A percentile compares a stretch with the other conserved stretches of the same genome.
Evolutionary conservation across 176 grass and related monocot species (phyloP).

Genomic region (Raddia guianensis): DNA sequence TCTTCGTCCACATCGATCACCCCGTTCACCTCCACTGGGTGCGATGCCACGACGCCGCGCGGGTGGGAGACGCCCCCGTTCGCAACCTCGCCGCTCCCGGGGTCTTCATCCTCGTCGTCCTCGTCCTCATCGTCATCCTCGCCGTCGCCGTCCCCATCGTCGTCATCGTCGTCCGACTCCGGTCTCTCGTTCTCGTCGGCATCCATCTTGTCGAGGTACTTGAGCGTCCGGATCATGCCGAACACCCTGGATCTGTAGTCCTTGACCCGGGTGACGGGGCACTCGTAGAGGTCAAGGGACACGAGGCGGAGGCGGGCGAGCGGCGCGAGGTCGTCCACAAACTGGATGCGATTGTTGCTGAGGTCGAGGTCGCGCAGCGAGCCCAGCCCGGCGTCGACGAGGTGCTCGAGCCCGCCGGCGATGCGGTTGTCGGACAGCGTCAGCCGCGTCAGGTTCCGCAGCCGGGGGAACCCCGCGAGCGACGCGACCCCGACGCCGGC

Average conservation of each 20-base stretch:
- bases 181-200: conserved; percentile 96
- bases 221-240: conserved; percentile 80
- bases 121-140: conserved; percentile 74
- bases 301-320: conserved; percentile 75
- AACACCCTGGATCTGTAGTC: conserved; percentile 94
- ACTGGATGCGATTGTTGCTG: conserved; percentile 92
- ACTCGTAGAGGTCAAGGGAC: conserved; percentile 95
- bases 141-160: conserved; percentile 60
- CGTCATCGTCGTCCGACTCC: conserved; percentile 91
- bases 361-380: conserved; percentile 88
- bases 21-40: conserved; percentile 53
- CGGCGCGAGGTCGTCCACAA: conserved; percentile 75
- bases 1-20: conserved; percentile 86
- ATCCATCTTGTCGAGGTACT: conserved; percentile 91
- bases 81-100: conserved; percentile 78
- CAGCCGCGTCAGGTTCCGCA: conserved; percentile 79
- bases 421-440: conserved; percentile 97
- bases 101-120: conserved; percentile 67
- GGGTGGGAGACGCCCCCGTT: conserved; percentile 49
- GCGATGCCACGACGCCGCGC: conserved; percentile 4
- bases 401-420: conserved; percentile 78
- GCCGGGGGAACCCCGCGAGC: conserved; percentile 76
- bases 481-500: conserved; percentile 79
- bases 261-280: conserved; percentile 78
- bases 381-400: conserved; percentile 75